These are phyloP conservation scores for Cyclostephanos invisitatus DNA, from an alignment of 108 stramenopile species.

Conservation along the genomic window DNA sequence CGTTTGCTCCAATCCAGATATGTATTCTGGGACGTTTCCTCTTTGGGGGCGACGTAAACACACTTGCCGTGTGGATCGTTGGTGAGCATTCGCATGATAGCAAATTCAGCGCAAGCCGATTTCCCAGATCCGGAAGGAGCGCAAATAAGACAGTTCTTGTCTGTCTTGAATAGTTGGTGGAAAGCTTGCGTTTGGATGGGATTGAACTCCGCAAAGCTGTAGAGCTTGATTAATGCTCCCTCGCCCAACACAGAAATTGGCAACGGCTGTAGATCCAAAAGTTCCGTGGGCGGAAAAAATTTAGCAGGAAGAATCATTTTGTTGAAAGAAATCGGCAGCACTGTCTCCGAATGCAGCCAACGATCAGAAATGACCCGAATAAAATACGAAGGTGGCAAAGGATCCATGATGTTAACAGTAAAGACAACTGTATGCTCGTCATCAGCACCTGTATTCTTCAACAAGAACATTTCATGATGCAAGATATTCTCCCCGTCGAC, in stretches of 20 bases:
- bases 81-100: constrained; percentile 91
- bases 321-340: constrained; percentile 94
- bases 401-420: constrained; percentile 94
- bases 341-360: constrained; percentile 93
- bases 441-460: constrained; percentile 74
- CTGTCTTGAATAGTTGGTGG: constrained; percentile 91
- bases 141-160: constrained; percentile 91
- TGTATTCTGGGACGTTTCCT: constrained; percentile 75
- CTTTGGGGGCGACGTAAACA: constrained; percentile 93
- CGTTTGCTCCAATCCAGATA: constrained; percentile 72
- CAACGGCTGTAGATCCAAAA: constrained; percentile 96
- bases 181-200: constrained; percentile 98
- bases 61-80: constrained; percentile 76
- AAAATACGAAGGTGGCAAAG: constrained; percentile 97
- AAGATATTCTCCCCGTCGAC: constrained; percentile 94
- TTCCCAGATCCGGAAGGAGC: constrained; percentile 96
- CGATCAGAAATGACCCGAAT: constrained; percentile 93
- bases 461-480: constrained; percentile 92
- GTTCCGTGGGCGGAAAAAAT: constrained; percentile 94
- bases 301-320: constrained; percentile 96
- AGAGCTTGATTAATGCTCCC: constrained; percentile 70
- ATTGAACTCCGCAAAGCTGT: constrained; percentile 88
- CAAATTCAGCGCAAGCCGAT: constrained; percentile 91
- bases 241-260: constrained; percentile 84
- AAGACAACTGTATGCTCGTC: constrained; percentile 92